Base-by-base conservation (phyloP, 148 eudicot species). In the Polygonum maritimum region DNA sequence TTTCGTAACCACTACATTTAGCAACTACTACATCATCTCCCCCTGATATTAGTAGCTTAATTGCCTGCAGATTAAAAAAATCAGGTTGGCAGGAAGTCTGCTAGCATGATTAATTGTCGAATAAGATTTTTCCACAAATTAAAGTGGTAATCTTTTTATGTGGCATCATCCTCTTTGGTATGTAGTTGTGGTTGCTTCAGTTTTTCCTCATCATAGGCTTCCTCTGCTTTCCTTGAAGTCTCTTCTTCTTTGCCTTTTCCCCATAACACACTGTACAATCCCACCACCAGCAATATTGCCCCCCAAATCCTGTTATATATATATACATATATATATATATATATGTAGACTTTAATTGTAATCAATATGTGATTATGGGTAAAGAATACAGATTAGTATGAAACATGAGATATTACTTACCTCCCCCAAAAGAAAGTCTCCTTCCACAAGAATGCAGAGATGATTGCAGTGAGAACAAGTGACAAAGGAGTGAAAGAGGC, bases 251-350 rank as follows among this genome's bases (percentile, higher is more conserved):
- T 84, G 73, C 75, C 73, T 78, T 82, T 85, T 8, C 83, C 87
- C 88, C 85, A 85, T 33, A 85, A 76, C 11, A 78, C 69, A 19
- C 81, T 74, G 60, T 82, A 85, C 41, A 85, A 80, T 5, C 85
- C 88, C 49, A 60, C 67, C 54, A 81, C 76, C 60, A 84, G 74
- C 78, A 84, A 19, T 21, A 74, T n/a, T 39, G 80, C 80, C 40
- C 82, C 86, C 58, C 72, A 71, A 19, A 41, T 74, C 82, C 80
- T 81, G 40, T 15, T 3, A 67, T 19, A 35, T 13, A 15, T 19
- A 33, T 10, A 35, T 36, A n/a, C n/a, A n/a, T n/a, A n/a, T n/a
- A n/a, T n/a, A n/a, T n/a, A n/a, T n/a, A n/a, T n/a, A n/a, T n/a
- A n/a, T n/a, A n/a, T n/a, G n/a, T 49, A 49, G n/a, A 9, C 54